A percentile compares a stretch with the other conserved stretches of the same genome.
phyloP scores from a whole-genome alignment of 2,329 filamentous ascomycete genomes.

The Dothiorella sarmentorum region DNA sequence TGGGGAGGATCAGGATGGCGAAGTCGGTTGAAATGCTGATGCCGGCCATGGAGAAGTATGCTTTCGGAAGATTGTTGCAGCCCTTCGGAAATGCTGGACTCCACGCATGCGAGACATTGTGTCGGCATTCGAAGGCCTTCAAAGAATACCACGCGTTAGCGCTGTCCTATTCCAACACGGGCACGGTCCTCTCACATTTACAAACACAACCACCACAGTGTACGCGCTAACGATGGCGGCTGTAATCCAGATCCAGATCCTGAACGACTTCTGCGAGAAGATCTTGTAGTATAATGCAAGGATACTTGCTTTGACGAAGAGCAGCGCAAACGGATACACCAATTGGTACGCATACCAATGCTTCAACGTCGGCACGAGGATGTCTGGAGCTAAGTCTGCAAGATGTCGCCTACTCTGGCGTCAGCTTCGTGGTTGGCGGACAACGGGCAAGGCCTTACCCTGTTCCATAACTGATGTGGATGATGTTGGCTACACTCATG shows the following conservation, averaged over 20 bases:
- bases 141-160: not conserved
- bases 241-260: slow-evolving; percentile 18
- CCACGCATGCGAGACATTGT: slow-evolving; percentile 22
- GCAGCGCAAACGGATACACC: slow-evolving; percentile 25
- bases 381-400: slow-evolving; percentile 19
- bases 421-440: not conserved
- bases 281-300: slow-evolving; percentile 26
- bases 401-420: slow-evolving; percentile 18
- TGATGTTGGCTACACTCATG: slow-evolving; percentile 18
- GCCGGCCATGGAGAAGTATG: slow-evolving; percentile 24
- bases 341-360: slow-evolving; percentile 29
- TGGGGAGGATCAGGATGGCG: slow-evolving; percentile 23
- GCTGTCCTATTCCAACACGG: not conserved
- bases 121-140: slow-evolving; percentile 25
- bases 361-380: slow-evolving; percentile 24
- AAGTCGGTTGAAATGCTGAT: slow-evolving; percentile 25
- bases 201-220: slow-evolving; percentile 21
- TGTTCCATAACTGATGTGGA: slow-evolving; percentile 21
- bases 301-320: slow-evolving; percentile 26
- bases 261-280: slow-evolving; percentile 22
- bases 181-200: slow-evolving; percentile 18
- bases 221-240: slow-evolving; percentile 19
- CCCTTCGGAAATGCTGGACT: slow-evolving; percentile 23
- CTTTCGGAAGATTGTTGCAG: slow-evolving; percentile 23
- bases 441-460: slow-evolving; percentile 6